Evolutionary conservation across 371 early-diverging fungal genomes (phyloP).

Genomic region (Rhizopus arrhizus): DNA sequence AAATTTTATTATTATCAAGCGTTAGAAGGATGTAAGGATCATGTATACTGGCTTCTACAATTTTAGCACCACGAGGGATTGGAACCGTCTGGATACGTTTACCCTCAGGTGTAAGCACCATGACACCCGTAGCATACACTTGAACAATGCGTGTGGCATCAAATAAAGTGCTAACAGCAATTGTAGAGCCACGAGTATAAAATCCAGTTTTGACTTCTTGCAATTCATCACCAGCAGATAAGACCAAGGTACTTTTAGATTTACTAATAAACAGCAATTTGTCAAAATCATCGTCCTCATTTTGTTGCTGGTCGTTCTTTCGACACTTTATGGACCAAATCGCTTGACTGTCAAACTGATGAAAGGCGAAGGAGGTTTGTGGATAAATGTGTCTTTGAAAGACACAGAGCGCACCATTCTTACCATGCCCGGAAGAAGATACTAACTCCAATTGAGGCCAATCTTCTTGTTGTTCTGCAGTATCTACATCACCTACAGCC

Average conservation of each 20-base stretch:
- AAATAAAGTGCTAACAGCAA: conserved; percentile 69
- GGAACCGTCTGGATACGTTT: conserved; percentile 60
- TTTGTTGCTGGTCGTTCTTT: conserved; percentile 42
- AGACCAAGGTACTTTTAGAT: conserved; percentile 67
- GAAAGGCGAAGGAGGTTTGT: conserved; percentile 68
- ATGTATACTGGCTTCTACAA: conserved; percentile 74
- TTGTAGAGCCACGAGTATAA: conserved; percentile 74
- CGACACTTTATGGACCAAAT: conserved; percentile 72
- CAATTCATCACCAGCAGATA: conserved; percentile 84
- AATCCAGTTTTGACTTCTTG: conserved; percentile 79
- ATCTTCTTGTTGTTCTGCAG: conserved; percentile 6
- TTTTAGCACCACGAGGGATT: conserved; percentile 58
- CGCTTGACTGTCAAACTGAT: conserved; percentile 64
- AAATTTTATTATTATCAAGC: conserved; percentile 63
- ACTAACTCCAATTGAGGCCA: conserved; percentile 77
- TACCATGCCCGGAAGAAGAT: conserved; percentile 78
- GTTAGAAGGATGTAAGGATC: conserved; percentile 84
- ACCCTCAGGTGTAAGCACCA: conserved; percentile 69
- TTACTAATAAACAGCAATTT: conserved; percentile 76
- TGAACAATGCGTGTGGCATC: conserved; percentile 75
- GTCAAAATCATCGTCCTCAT: conserved; percentile 56
- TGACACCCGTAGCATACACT: conserved; percentile 74
- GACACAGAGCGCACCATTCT: conserved; percentile 77
- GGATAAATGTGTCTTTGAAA: conserved; percentile 83
- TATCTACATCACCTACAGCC: conserved; percentile 70